Evolutionary conservation across 2,329 filamentous ascomycete species (phyloP), one percentile per base, ranked within the genome.

Genomic region (Scedosporium dehoogii): DNA sequence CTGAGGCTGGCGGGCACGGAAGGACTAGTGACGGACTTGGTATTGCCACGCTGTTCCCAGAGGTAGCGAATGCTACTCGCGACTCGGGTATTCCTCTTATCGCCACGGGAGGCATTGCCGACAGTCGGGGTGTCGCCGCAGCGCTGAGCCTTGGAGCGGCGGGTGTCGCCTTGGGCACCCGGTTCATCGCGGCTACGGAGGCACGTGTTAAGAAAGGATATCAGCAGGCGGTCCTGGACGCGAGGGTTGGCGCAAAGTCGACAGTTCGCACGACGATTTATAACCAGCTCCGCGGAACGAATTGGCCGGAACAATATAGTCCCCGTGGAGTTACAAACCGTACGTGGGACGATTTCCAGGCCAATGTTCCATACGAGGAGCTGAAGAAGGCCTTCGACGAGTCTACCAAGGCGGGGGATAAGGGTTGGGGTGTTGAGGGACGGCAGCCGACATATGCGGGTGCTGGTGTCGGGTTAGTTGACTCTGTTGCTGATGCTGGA

Each of bases 141-240:
- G 78, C 79, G 1, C 69, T 84, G 12, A 70, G 74, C 1, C 73
- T 85, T 0, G 82, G 83, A 0, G 81, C 82, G 1, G 70, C 73
- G 0, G 86, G 83, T 0, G 77, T 80, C 0, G 82, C 78, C 0
- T 78, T 90, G 75, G 87, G 87, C 0, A 89, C 87, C 0, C 77
- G 85, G 6, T 85, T 88, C 63, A 77, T 89, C 0, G 84, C 84
- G 0, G 67, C 74, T 0, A 67, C 63, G 0, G 76, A 79, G 65
- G 70, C 76, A 0, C 72, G 74, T 6, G 73, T 79, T 42, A 69
- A 66, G 58, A 70, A 69, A 62, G 75, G 74, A 0, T 79, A 79
- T 56, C 76, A 76, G 59, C 65, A 74, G n/a, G 77, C 77, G 60
- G 70, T 79, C 0, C 63, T 79, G 0, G 70, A 73, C 1, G 76